Evolutionary conservation across 768 basidiomycete species (phyloP).

Genomic region (Boletus pseudopeckii): DNA sequence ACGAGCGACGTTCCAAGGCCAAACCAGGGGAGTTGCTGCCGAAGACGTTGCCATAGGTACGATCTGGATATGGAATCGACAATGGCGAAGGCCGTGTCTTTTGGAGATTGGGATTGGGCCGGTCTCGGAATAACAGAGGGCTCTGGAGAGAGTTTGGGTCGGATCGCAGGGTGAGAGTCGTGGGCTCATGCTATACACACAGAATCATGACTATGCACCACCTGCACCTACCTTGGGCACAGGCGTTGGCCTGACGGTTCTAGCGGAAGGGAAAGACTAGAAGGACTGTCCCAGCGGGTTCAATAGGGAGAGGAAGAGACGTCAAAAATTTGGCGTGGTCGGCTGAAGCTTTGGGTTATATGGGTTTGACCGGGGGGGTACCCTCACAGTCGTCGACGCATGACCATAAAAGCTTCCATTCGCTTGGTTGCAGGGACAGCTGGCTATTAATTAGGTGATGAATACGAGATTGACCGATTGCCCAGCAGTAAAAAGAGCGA

Average conservation of each 20-base stretch:
- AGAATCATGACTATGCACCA: not conserved
- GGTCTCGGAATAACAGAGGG: not conserved
- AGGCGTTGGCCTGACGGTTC: not conserved
- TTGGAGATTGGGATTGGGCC: not conserved
- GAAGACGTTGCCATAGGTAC: not conserved
- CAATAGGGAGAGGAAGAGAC: not conserved
- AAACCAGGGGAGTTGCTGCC: not conserved
- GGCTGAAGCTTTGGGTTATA: not conserved
- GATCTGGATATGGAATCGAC: not conserved
- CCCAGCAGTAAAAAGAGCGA: not conserved
- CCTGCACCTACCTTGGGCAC: not conserved
- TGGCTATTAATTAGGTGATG: not conserved
- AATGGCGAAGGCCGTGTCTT: too few relatives aligned
- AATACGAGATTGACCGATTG: not conserved
- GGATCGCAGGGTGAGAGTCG: not conserved
- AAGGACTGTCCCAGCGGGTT: not conserved
- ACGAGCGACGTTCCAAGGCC: not conserved
- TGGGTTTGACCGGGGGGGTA: conserved; percentile 6
- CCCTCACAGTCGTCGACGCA: conserved; percentile 12
- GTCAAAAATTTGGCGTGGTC: not conserved
- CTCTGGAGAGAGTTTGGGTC: not conserved
- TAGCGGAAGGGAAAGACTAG: not conserved
- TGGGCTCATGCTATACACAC: not conserved
- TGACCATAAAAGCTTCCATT: not conserved
- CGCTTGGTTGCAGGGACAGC: not conserved